Base-by-base conservation (phyloP, 2,329 filamentous ascomycete genomes). In the Botrytis paeoniae region DNA sequence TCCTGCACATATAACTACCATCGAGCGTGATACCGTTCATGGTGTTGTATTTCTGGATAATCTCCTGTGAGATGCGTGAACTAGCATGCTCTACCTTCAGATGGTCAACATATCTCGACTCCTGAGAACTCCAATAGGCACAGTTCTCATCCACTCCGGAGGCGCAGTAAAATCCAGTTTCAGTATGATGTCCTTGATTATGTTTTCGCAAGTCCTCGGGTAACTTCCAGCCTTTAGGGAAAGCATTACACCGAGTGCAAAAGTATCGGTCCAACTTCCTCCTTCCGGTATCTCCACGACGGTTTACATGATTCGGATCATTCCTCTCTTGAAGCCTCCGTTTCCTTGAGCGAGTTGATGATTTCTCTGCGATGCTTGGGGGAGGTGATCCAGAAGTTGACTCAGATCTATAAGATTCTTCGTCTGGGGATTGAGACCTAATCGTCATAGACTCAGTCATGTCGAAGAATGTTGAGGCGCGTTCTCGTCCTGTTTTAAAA, bases 151-250 rank as follows among this genome's bases (percentile, higher is more conserved):
- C 43, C 32, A 68, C 64, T 20, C 45, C 64, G 16, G 64, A 68
- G 18, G 64, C 64, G 14, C 64, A 68, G 35, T 68, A 68, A 54
- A 68, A 68, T 37, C 64, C 64, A 10, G 12, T 48, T 45, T 68
- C 64, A 7, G 64, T 68, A 37, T 68, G 64, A n/a, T 54, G 22
- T 25, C 41, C 64, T 45, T 68, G 43, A 29, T 68, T 68, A 29
- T 68, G 64, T 37, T 54, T 68, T 35, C 64, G 64, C 16, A 68
- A 29, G 29, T 68, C 64, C 20, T 68, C 64, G 20, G 43, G 43
- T 45, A 68, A 22, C 37, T 68, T 68, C 64, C 64, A 68, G 29
- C 64, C 64, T 68, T 68, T 48, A 6, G 64, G 64, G 4, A 68
- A 68, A 29, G 37, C 29, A 54, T 54, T 54, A n/a, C 64, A 68